Evolutionary conservation across 2,329 filamentous ascomycete species (phyloP).

Genomic region (Alternaria dauci): DNA sequence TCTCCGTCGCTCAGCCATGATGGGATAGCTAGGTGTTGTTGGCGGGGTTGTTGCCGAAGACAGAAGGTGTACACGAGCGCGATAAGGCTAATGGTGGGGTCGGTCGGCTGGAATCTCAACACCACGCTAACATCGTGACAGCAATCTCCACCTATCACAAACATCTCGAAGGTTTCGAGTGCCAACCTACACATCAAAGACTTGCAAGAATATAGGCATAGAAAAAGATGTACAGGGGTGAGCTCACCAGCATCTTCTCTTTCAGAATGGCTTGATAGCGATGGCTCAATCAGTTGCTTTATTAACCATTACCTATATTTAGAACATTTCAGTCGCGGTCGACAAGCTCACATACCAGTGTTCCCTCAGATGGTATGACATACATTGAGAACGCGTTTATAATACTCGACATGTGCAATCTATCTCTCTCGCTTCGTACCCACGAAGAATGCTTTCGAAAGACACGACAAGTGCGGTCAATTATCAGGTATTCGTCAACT

Average conservation of each 20-base stretch:
- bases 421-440: neutral
- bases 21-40: constrained; percentile 18
- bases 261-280: no score
- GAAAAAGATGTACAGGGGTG: no score
- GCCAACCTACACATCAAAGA: neutral
- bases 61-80: constrained; percentile 41
- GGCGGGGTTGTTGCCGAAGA: constrained; percentile 26
- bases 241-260: neutral
- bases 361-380: neutral
- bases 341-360: neutral
- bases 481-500: neutral
- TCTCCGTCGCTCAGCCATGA: constrained; percentile 29
- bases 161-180: neutral
- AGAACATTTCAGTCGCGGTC: neutral
- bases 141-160: neutral
- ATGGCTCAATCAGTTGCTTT: neutral
- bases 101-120: constrained; percentile 23
- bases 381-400: neutral
- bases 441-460: neutral
- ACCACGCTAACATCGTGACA: constrained; percentile 7
- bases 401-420: neutral
- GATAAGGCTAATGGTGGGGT: constrained; percentile 35
- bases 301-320: neutral
- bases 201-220: no score
- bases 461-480: no score